Base-by-base conservation (phyloP, 2,329 filamentous ascomycete genomes). In the Didymella arachidicola region DNA sequence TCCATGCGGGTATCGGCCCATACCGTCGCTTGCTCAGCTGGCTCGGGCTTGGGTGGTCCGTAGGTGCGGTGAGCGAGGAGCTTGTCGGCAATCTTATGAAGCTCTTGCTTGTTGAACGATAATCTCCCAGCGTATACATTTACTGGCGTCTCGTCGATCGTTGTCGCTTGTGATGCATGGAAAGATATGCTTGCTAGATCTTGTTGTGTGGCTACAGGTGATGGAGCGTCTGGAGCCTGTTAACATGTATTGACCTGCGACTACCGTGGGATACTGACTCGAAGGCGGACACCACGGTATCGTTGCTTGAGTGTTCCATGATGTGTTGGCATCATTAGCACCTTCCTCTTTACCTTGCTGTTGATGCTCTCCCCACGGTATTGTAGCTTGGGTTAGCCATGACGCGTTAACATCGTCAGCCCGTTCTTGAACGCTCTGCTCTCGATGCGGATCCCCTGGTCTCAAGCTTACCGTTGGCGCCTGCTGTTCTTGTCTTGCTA, bases 1-100 rank as follows among this genome's bases (percentile, higher is more conserved):
- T 83, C 83, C 57, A 87, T 84, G 4, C 89, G 82, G 34, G 76
- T 78, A 5, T 84, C 78, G 0, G 87, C 81, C 85, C 86, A 89
- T 0, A 86, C 82, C 11, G 78, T 73, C 7, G 86, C 85, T 18
- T 71, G 57, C 18, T 73, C 72, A 18, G 52, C 45, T 7, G 80
- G 75, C 4, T 65, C 46, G 7, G 76, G 75, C 49, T 72, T 75
- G 7, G 34, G 75, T 73, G 73, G 65, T 62, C 52, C 59, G 12
- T 34, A 32, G 4, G 62, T 57, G 10, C 63, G 60, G 43, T 62
- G 59, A 16, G 60, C 43, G 27, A 54, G 53, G 10, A 68, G 57
- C 27, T 60, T 39, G 19, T 76, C 39, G 25, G 59, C 41, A 26
- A 68, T 55, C n/a, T 30, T 11, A 19, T 36, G 45, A 2, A 69